These are phyloP conservation scores for Leishmania mexicana DNA, from an alignment of 208 protist genomes.

Conservation along the genomic window DNA sequence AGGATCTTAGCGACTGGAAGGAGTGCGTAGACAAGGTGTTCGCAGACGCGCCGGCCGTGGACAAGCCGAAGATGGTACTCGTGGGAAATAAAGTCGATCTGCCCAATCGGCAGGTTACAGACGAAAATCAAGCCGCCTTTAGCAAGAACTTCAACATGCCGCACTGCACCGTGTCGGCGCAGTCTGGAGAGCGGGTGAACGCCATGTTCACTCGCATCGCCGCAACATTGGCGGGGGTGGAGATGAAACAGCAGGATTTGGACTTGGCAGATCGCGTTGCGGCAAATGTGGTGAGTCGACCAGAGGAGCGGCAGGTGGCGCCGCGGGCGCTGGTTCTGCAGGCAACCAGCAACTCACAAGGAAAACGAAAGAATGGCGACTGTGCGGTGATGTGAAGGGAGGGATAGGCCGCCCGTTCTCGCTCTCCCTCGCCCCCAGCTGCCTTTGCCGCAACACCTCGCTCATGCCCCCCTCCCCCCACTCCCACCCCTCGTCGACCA, in stretches of 20 bases:
- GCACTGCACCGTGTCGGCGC: conserved; percentile 88
- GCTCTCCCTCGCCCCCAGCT: background rate
- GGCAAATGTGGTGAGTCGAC: conserved; percentile 47
- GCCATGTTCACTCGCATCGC: conserved; percentile 84
- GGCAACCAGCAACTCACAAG: conserved; percentile 8
- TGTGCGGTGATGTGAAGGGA: conserved; percentile 50
- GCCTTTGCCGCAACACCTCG: background rate
- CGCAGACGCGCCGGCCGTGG: background rate
- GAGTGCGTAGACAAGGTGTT: conserved; percentile 48
- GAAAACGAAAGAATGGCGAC: conserved; percentile 43
- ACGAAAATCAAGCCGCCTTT: conserved; percentile 70
- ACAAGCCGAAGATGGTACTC: conserved; percentile 74
- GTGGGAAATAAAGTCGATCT: conserved; percentile 95
- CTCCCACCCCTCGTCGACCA: background rate
- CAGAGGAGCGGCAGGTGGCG: conserved; percentile 37
- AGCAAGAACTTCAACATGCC: conserved; percentile 54
- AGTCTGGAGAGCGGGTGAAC: conserved; percentile 91
- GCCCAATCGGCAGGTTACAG: conserved; percentile 79
- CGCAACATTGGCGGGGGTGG: conserved; percentile 81
- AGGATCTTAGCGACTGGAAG: conserved; percentile 94
- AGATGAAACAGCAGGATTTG: conserved; percentile 75
- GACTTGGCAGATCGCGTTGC: conserved; percentile 59
- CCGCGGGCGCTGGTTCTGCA: conserved; percentile 19
- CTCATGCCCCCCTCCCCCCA: background rate
- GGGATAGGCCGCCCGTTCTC: background rate